Evolutionary conservation across 768 basidiomycete genomes (phyloP).

Genomic region (Mrakia gelida): DNA sequence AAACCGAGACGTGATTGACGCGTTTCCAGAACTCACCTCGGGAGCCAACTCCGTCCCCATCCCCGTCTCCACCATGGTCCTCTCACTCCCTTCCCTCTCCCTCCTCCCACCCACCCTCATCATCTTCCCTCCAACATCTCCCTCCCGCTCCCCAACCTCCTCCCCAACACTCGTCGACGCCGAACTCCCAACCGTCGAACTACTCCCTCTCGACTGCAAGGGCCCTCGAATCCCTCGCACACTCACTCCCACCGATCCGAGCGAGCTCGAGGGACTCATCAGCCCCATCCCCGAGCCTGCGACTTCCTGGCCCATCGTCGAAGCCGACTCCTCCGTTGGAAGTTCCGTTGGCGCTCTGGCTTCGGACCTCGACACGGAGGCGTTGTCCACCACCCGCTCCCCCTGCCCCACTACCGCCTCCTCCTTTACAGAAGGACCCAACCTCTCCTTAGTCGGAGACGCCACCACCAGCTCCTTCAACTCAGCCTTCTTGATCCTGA

Average conservation of each 20-base stretch:
- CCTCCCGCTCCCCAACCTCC: no score
- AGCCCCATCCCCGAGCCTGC: no score
- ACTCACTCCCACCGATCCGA: neutral
- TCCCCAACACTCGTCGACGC: neutral
- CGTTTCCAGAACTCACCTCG: neutral
- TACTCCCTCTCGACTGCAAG: neutral
- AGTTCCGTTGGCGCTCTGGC: neutral
- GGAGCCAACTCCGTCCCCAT: neutral
- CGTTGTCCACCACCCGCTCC: no score
- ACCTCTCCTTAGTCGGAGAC: no score
- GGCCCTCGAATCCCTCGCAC: neutral
- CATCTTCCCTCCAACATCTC: neutral
- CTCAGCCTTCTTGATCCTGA: neutral
- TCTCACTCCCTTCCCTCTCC: neutral
- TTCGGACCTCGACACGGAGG: neutral
- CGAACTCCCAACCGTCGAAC: neutral
- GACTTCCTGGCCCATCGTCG: neutral
- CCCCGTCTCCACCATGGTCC: no score
- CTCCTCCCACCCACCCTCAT: neutral
- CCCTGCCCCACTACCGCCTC: no score
- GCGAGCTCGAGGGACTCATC: neutral
- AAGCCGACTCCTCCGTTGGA: neutral
- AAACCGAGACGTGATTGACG: neutral
- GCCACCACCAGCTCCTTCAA: no score
- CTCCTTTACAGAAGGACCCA: no score